A percentile compares a stretch with the other conserved stretches of the same genome.
Evolutionary conservation across 495 filamentous ascomycete genomes (phyloP).

Genomic region (Hypoxylon trugodes): DNA sequence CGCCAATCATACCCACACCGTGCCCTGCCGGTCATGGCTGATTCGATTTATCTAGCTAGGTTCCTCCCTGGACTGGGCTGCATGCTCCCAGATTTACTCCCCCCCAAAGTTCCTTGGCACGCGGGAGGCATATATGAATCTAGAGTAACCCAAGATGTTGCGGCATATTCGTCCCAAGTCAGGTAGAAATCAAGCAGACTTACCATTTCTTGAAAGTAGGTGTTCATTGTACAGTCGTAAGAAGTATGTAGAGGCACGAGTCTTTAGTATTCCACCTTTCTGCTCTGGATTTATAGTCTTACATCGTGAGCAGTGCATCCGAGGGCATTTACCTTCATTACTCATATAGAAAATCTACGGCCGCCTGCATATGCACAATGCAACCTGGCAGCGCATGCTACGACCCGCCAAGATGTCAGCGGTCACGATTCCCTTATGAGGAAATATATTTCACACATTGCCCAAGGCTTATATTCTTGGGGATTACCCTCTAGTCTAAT

Average conservation of each 20-base stretch:
- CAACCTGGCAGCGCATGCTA: slow-evolving; percentile 26
- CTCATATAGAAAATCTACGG: slow-evolving; percentile 9
- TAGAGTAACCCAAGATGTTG: background rate
- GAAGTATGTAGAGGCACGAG: too few species aligned
- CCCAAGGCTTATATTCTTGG: slow-evolving; percentile 40
- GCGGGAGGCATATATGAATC: background rate
- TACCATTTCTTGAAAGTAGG: too few species aligned
- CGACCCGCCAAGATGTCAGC: slow-evolving; percentile 23
- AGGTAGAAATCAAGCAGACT: too few species aligned
- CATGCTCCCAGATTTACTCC: slow-evolving; percentile 19
- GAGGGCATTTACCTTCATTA: background rate
- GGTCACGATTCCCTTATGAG: slow-evolving; percentile 9
- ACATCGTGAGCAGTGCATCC: background rate
- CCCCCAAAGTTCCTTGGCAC: slow-evolving; percentile 22
- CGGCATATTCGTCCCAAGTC: background rate
- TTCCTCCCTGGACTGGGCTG: slow-evolving; percentile 22
- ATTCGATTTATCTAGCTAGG: slow-evolving; percentile 20
- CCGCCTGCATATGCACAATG: slow-evolving; percentile 36
- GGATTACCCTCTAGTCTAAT: slow-evolving; percentile 3
- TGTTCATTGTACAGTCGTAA: too few species aligned
- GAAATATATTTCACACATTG: slow-evolving; percentile 29
- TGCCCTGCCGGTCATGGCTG: slow-evolving; percentile 9
- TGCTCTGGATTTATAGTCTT: background rate
- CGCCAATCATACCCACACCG: slow-evolving; percentile 34
- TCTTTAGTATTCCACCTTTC: too few species aligned